Evolutionary conservation across 2,329 filamentous ascomycete genomes (phyloP).

Genomic region (Ophiostoma perfectum): DNA sequence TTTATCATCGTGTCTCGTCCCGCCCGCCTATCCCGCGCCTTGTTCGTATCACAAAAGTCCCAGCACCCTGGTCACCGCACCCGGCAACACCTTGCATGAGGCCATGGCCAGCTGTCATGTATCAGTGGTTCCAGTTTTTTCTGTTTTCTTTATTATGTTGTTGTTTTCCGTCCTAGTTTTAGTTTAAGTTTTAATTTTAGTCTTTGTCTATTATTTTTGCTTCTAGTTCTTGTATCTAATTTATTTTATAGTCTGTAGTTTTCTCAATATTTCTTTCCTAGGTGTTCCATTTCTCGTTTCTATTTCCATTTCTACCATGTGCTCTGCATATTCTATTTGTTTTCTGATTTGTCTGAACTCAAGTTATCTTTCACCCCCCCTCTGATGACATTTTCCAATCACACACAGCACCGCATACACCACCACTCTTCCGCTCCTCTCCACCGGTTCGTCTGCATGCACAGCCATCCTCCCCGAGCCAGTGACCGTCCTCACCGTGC

Average conservation of each 20-base stretch:
- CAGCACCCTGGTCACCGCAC: slow-evolving; percentile 9
- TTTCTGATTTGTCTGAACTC: too few species aligned
- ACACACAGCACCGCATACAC: too few species aligned
- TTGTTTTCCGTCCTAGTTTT: too few species aligned
- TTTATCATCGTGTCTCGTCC: slow-evolving; percentile 1
- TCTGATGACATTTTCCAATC: too few species aligned
- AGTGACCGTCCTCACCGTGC: neutral
- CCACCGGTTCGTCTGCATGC: too few species aligned
- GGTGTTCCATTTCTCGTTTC: too few species aligned
- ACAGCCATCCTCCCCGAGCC: neutral
- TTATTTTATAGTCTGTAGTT: neutral
- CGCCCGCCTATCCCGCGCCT: neutral
- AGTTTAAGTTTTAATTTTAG: neutral
- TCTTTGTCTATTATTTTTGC: neutral
- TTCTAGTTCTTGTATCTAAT: neutral
- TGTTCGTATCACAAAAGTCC: slow-evolving; percentile 2
- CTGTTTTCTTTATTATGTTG: too few species aligned
- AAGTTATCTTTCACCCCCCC: too few species aligned
- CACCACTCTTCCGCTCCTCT: too few species aligned
- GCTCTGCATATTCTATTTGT: too few species aligned
- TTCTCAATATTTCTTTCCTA: too few species aligned
- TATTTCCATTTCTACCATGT: too few species aligned
- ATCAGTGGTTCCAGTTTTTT: neutral
- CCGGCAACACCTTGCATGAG: neutral
- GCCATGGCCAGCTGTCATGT: neutral